A percentile compares a stretch with the other conserved stretches of the same genome.
Conservation (phyloP, 2,329 filamentous ascomycete species). For the Xylaria sp. region DNA sequence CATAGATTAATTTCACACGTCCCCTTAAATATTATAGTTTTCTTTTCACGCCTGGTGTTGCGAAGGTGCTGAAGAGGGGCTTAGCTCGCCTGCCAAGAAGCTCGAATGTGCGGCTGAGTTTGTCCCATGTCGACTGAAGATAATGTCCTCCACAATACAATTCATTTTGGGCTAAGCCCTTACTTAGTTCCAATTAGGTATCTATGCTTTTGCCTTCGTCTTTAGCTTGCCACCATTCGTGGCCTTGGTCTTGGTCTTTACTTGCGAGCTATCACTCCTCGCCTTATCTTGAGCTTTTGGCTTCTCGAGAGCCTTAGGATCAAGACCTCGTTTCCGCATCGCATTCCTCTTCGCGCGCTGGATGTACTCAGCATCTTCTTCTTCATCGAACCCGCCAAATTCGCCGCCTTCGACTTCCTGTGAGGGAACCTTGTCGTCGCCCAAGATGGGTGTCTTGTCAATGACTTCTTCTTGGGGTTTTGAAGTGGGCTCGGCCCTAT, state of each 20-base stretch:
- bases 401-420: conserved; percentile 58
- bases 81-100: conserved; percentile 13
- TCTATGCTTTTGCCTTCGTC: conserved; percentile 45
- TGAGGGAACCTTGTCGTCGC: conserved; percentile 56
- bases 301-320: conserved; percentile 70
- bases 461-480: conserved; percentile 60
- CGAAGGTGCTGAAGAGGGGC: background rate
- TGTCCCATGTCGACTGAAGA: background rate
- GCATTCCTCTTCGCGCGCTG: conserved; percentile 78
- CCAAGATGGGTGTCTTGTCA: conserved; percentile 75
- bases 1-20: background rate
- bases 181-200: conserved; percentile 25
- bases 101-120: conserved; percentile 1
- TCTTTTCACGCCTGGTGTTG: background rate
- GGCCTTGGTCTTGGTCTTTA: conserved; percentile 35
- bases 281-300: conserved; percentile 41
- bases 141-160: conserved; percentile 24
- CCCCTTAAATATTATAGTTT: background rate
- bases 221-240: conserved; percentile 38
- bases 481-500: conserved; percentile 40
- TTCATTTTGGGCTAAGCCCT: conserved; percentile 9
- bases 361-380: conserved; percentile 77
- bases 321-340: conserved; percentile 78
- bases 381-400: conserved; percentile 80
- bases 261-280: conserved; percentile 15